These are phyloP conservation scores for Penicillium nucicola DNA, from an alignment of 495 filamentous ascomycete genomes.

Conservation along the genomic window DNA sequence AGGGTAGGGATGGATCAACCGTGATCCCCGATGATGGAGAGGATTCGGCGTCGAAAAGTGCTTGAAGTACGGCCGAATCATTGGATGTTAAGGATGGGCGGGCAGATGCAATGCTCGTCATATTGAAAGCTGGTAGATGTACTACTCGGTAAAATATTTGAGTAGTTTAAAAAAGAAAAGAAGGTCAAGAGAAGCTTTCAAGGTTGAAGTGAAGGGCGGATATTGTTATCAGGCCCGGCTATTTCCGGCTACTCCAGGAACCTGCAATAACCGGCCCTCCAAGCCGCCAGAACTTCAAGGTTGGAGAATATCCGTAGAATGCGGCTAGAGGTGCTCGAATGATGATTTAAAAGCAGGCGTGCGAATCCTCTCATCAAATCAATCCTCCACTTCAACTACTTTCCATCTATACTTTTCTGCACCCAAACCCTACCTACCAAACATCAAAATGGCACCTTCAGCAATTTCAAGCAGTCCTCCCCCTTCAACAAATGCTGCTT, in stretches of 20 bases:
- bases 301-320: slow-evolving; percentile 4
- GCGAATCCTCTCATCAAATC: neutral
- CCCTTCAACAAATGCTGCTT: slow-evolving; percentile 20
- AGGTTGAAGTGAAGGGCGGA: neutral
- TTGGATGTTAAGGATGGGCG: slow-evolving; percentile 57
- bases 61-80: slow-evolving; percentile 69
- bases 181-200: neutral
- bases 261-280: neutral
- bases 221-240: slow-evolving; percentile 12
- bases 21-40: slow-evolving; percentile 51
- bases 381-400: neutral
- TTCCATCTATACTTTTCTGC: neutral
- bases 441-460: slow-evolving; percentile 63
- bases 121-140: too few species aligned
- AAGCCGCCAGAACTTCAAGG: neutral
- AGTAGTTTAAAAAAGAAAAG: neutral
- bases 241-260: slow-evolving; percentile 18
- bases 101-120: slow-evolving; percentile 41
- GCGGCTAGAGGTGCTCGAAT: slow-evolving; percentile 9
- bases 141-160: too few species aligned
- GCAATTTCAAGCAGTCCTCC: slow-evolving; percentile 58
- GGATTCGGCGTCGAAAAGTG: slow-evolving; percentile 77
- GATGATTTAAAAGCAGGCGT: neutral
- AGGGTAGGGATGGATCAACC: slow-evolving; percentile 56
- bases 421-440: neutral